Evolutionary conservation across 345 rosid genomes (phyloP).

Genomic region (Populus alba): DNA sequence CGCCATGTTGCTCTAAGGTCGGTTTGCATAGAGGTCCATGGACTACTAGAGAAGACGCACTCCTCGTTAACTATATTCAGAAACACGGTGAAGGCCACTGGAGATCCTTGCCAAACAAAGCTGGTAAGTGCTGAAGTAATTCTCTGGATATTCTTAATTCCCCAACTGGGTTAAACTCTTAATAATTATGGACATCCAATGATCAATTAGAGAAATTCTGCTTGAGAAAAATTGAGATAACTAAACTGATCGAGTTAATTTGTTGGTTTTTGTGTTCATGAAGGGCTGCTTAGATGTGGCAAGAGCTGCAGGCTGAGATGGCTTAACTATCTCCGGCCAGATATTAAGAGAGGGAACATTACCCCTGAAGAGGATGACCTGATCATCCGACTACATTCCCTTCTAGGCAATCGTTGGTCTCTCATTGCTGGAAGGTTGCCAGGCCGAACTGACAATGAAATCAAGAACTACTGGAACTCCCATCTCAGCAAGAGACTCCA

Average conservation of each 20-base stretch:
- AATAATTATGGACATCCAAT: too few relatives aligned
- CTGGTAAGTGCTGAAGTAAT: conserved; percentile 23
- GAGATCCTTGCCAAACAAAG: conserved; percentile 42
- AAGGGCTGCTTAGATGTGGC: conserved; percentile 48
- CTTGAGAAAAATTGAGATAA: too few relatives aligned
- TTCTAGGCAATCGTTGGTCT: conserved; percentile 51
- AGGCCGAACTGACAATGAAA: conserved; percentile 38
- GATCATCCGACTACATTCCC: conserved; percentile 43
- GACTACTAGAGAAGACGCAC: conserved; percentile 39
- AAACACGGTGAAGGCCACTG: conserved; percentile 44
- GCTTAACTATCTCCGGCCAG: conserved; percentile 52
- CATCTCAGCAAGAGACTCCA: background rate
- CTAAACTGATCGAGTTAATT: background rate
- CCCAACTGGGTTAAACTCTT: too few relatives aligned
- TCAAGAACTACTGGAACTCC: background rate
- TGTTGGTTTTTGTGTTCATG: background rate
- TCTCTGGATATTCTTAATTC: background rate
- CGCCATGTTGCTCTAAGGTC: conserved; percentile 47
- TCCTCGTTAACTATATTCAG: conserved; percentile 33
- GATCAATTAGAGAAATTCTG: too few relatives aligned
- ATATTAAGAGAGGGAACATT: conserved; percentile 50
- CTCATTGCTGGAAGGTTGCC: conserved; percentile 43
- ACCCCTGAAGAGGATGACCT: conserved; percentile 49
- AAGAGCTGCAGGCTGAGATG: conserved; percentile 53
- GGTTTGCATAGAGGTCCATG: conserved; percentile 48